A percentile compares a stretch with the other conserved stretches of the same genome.
Evolutionary conservation across 768 basidiomycete genomes (phyloP).

Genomic region (Phaeolepiota aurea): DNA sequence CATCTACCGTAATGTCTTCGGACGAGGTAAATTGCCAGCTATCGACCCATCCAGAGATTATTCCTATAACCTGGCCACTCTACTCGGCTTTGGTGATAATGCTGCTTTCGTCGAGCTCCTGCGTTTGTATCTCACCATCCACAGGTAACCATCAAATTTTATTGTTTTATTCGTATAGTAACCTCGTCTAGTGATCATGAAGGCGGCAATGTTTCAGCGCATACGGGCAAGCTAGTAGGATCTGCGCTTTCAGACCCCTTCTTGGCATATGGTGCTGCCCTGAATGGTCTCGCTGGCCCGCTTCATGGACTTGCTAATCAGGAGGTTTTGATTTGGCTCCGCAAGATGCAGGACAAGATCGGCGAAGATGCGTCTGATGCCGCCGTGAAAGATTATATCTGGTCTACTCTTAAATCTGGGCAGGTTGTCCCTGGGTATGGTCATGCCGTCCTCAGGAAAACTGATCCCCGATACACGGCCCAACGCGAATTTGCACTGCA

Average conservation of each 20-base stretch:
- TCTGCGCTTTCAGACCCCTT: constrained; percentile 97
- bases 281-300: constrained; percentile 95
- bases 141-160: constrained; percentile 59
- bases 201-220: constrained; percentile 96
- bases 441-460: constrained; percentile 81
- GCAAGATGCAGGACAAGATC: constrained; percentile 86
- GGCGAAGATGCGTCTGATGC: constrained; percentile 83
- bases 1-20: constrained; percentile 84
- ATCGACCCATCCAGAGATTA: constrained; percentile 84
- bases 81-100: constrained; percentile 89
- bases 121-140: constrained; percentile 94
- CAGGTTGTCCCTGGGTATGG: constrained; percentile 94
- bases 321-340: constrained; percentile 91
- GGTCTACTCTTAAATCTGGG: constrained; percentile 88
- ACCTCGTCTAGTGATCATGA: constrained; percentile 83
- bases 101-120: constrained; percentile 87
- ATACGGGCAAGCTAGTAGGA: constrained; percentile 88
- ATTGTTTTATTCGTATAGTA: too few species aligned
- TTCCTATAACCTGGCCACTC: constrained; percentile 79
- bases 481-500: constrained; percentile 86
- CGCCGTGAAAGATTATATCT: constrained; percentile 87
- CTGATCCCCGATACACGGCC: constrained; percentile 87
- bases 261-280: constrained; percentile 86
- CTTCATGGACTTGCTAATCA: constrained; percentile 97
- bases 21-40: constrained; percentile 78